phyloP scores from a whole-genome alignment of 1,284 basidiomycete genomes.

The Pyrrhoderma noxium region DNA sequence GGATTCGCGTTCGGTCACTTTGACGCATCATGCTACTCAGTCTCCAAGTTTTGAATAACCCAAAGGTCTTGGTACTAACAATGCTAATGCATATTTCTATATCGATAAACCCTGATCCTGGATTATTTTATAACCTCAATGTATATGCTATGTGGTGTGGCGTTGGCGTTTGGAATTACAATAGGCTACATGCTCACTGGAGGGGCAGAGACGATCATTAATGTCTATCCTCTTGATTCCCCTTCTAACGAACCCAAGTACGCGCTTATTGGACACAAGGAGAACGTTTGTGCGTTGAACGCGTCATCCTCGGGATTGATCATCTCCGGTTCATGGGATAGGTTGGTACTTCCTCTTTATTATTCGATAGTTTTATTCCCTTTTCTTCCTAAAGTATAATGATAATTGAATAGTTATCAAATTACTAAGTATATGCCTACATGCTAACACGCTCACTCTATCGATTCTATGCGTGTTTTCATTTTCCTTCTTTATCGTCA shows the following conservation, averaged over 20 bases:
- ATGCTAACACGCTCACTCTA: too few species aligned
- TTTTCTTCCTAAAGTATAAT: too few species aligned
- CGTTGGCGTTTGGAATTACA: conserved; percentile 5
- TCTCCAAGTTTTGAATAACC: too few species aligned
- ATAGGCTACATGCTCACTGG: conserved; percentile 80
- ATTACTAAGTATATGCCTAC: too few species aligned
- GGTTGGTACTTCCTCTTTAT: conserved; percentile 61
- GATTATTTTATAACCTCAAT: too few species aligned
- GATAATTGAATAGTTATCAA: too few species aligned
- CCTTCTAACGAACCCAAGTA: conserved; percentile 62
- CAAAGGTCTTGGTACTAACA: too few species aligned
- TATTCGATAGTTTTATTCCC: not conserved
- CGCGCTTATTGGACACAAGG: conserved; percentile 81
- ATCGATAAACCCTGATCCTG: too few species aligned
- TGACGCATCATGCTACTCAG: not conserved
- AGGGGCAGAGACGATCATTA: conserved; percentile 80
- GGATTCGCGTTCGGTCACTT: not conserved
- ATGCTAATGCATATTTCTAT: too few species aligned
- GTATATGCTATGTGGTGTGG: too few species aligned
- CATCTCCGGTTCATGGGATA: conserved; percentile 97
- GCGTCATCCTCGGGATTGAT: conserved; percentile 63
- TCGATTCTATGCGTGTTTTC: too few species aligned
- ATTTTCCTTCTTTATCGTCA: too few species aligned
- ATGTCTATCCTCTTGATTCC: conserved; percentile 62
- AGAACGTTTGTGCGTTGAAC: conserved; percentile 87